Percentiles rank a stretch among this genome's conserved stretches.
phyloP scores from a whole-genome alignment of 176 grass and related monocot genomes.

The Oryza punctata region DNA sequence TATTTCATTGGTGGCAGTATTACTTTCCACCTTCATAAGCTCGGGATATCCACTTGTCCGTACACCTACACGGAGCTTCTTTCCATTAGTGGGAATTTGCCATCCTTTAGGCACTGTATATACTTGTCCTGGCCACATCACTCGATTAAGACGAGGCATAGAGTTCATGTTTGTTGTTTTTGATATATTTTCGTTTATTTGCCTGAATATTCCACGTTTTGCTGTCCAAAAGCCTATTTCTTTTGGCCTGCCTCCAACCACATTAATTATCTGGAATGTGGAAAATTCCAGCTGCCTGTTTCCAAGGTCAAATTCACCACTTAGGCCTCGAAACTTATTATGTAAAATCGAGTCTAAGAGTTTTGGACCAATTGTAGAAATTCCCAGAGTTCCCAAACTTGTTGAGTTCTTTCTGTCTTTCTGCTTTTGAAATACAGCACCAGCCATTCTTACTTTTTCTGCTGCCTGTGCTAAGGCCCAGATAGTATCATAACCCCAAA shows the following conservation, averaged over 20 bases:
- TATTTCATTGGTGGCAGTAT: slow-evolving; percentile 39
- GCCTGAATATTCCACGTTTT: slow-evolving; percentile 29
- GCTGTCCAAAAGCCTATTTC: slow-evolving; percentile 58
- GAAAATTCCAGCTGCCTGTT: slow-evolving; percentile 38
- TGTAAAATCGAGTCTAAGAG: slow-evolving; percentile 39
- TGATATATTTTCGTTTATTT: slow-evolving; percentile 13
- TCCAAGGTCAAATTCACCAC: slow-evolving; percentile 45
- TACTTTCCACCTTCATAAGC: slow-evolving; percentile 46
- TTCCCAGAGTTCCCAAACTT: slow-evolving; percentile 30
- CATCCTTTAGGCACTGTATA: slow-evolving; percentile 51
- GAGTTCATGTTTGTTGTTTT: slow-evolving; percentile 15
- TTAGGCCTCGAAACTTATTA: slow-evolving; percentile 35
- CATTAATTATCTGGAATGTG: slow-evolving; percentile 65
- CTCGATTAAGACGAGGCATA: slow-evolving; percentile 12
- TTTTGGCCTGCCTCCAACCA: slow-evolving; percentile 25
- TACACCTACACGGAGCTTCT: slow-evolving; percentile 54
- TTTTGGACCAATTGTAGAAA: slow-evolving; percentile 31
- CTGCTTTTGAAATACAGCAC: background rate
- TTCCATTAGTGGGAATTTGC: slow-evolving; percentile 36
- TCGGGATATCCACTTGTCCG: slow-evolving; percentile 33
- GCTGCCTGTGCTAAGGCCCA: slow-evolving; percentile 67
- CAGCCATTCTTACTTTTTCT: slow-evolving; percentile 33
- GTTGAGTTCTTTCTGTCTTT: background rate
- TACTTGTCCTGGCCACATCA: slow-evolving; percentile 54
- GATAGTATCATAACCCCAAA: slow-evolving; percentile 61